A percentile compares a stretch with the other conserved stretches of the same genome.
These are phyloP conservation scores for Leucocoprinus sp. DNA, from an alignment of 768 basidiomycete genomes.

Conservation along the genomic window DNA sequence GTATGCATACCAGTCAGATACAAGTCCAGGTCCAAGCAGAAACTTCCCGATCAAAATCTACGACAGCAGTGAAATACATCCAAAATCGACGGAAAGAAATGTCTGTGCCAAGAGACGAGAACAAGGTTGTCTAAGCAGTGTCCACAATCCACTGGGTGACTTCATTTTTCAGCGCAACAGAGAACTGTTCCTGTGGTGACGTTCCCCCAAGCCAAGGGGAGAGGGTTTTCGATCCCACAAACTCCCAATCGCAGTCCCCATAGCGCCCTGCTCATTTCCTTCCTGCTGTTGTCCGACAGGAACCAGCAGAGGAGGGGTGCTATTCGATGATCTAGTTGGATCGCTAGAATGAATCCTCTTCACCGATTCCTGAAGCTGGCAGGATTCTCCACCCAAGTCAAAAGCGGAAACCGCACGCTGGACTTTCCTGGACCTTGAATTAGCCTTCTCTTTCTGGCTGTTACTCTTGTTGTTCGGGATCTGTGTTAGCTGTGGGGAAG, in stretches of 20 bases:
- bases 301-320: neutral
- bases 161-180: neutral
- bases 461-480: neutral
- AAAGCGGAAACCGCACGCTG: conserved; percentile 21
- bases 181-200: neutral
- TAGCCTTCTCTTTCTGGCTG: neutral
- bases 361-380: conserved; percentile 24
- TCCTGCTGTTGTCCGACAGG: neutral
- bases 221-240: neutral
- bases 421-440: conserved; percentile 1
- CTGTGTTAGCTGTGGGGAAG: neutral
- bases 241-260: neutral
- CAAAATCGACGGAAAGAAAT: neutral
- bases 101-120: neutral
- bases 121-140: too few species aligned
- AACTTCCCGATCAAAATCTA: too few species aligned
- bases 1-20: too few species aligned
- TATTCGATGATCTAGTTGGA: neutral
- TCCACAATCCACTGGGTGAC: too few species aligned
- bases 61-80: too few species aligned
- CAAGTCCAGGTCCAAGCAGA: too few species aligned
- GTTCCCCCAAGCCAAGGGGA: neutral
- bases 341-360: conserved; percentile 9
- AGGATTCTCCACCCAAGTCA: conserved; percentile 34
- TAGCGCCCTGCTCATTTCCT: neutral